Evolutionary conservation across 2,329 filamentous ascomycete genomes (phyloP), one percentile per base, ranked within the genome.

Genomic region (Teratosphaeria destructans): DNA sequence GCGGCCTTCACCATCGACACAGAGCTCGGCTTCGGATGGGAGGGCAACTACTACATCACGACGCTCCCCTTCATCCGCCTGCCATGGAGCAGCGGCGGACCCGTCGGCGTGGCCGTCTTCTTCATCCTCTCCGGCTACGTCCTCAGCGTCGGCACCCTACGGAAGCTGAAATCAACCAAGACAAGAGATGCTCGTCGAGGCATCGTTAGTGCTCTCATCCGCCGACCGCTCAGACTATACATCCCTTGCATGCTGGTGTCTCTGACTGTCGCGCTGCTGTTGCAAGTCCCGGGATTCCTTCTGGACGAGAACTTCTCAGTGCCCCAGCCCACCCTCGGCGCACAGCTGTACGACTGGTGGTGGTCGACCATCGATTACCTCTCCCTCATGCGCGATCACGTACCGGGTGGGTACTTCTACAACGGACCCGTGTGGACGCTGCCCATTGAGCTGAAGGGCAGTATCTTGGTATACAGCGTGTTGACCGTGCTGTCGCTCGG

Each of bases 401-500:
- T 43, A 86, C 82, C 72, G 39, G 58, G 37, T 12, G 58, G 58
- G 12, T 62, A 56, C 53, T 29, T 34, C 7, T 63, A 62, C 57
- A 56, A 65, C 49, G 16, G 27, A 10, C 55, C 55, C 5, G 49
- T 57, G 52, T 85, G 82, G 82, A 84, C 79, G 0, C 85, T 87
- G 56, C 82, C 84, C 0, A 73, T 83, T n/a, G 84, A 87, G 68
- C 80, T 85, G 71, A 75, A 78, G 63, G 85, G 85, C 8, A 87
- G 85, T 1, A 76, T 88, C 57, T 73, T 85, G 61, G 71, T 85
- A 55, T 88, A 49, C n/a, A 11, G n/a, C 8, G 19, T 49, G 16
- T 23, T 85, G 68, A 81, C 78, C 0, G 69, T 79, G 0, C 70
- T 83, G 3, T 68, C 82, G 16, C 5, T 54, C 26, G n/a, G 32